Conservation (phyloP, 108 stramenopile species). For the Seminavis robusta region DNA sequence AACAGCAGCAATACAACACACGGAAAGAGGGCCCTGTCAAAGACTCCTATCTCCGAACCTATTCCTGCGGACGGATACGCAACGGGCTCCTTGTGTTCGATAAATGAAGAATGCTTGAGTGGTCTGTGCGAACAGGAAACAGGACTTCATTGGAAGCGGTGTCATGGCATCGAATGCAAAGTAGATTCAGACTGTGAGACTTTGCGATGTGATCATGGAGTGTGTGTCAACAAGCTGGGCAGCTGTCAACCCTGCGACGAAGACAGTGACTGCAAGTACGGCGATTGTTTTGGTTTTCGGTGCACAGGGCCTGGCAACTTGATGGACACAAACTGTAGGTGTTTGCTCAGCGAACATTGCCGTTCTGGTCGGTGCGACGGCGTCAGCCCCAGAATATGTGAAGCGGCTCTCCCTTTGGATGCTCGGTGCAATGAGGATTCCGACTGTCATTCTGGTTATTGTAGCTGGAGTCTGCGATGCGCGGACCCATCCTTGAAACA, state of each 20-base stretch:
- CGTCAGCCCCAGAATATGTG: conserved; percentile 3
- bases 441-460: conserved; percentile 14
- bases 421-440: conserved; percentile 20
- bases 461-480: conserved; percentile 17
- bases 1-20: no score
- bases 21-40: not conserved
- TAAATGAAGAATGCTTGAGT: conserved; percentile 15
- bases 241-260: conserved; percentile 26
- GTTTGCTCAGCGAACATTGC: conserved; percentile 7
- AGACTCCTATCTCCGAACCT: not conserved
- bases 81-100: conserved; percentile 11
- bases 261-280: conserved; percentile 22
- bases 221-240: conserved; percentile 20
- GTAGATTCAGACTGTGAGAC: conserved; percentile 23
- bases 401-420: conserved; percentile 6
- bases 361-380: conserved; percentile 18
- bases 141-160: conserved; percentile 1
- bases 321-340: conserved; percentile 26
- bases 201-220: conserved; percentile 26
- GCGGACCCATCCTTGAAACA: not conserved
- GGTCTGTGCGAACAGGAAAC: conserved; percentile 14
- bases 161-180: conserved; percentile 15
- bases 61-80: conserved; percentile 18
- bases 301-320: conserved; percentile 9
- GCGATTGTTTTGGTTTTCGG: conserved; percentile 3